Evolutionary conservation across 805 yeast species (phyloP).

Genomic region (Wickerhamiella galacta): DNA sequence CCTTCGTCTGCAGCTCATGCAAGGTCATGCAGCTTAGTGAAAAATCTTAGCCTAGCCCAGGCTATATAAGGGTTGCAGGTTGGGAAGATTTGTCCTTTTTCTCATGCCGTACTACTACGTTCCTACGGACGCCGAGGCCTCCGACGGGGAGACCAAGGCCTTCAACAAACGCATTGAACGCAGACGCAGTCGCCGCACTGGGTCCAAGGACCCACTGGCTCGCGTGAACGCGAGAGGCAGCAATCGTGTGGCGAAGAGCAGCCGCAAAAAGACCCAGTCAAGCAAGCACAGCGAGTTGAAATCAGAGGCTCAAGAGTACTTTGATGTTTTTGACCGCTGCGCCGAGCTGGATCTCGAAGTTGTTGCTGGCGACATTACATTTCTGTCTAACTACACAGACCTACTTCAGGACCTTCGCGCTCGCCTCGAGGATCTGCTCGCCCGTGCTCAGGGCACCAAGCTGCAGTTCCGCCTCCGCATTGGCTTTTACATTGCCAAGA

Average conservation of each 20-base stretch:
- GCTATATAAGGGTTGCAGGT: constrained; percentile 2
- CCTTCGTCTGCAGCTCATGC: constrained; percentile 1
- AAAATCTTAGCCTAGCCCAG: constrained; percentile 3
- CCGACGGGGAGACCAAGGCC: constrained; percentile 7
- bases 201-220: background rate
- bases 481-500: constrained; percentile 16
- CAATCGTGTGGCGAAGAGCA: constrained; percentile 1
- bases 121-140: constrained; percentile 15
- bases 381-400: constrained; percentile 11
- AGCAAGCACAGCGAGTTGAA: constrained; percentile 8
- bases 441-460: constrained; percentile 14
- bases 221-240: background rate
- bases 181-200: constrained; percentile 3
- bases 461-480: constrained; percentile 16
- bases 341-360: constrained; percentile 16
- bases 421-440: constrained; percentile 14
- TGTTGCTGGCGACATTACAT: constrained; percentile 15
- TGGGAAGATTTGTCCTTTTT: background rate
- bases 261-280: constrained; percentile 8
- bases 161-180: constrained; percentile 3
- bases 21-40: constrained; percentile 4
- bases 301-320: constrained; percentile 16
- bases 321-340: constrained; percentile 14
- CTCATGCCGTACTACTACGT: constrained; percentile 19
- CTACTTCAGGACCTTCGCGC: constrained; percentile 15